These are phyloP conservation scores for Fomitopsis pinicola DNA, from an alignment of 1,284 basidiomycete species.

Conservation along the genomic window DNA sequence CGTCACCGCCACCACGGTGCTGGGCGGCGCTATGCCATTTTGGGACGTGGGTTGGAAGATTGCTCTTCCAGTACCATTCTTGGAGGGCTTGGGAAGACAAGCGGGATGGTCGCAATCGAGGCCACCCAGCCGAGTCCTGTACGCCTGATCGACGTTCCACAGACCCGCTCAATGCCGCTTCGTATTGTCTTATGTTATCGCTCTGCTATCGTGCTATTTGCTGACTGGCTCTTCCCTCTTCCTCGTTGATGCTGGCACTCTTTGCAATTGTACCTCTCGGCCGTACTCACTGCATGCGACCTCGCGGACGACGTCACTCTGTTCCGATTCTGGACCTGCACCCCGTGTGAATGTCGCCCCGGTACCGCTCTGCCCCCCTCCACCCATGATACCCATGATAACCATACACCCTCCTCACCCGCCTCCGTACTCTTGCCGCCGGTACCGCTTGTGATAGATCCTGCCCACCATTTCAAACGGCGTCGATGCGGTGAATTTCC, in stretches of 20 bases:
- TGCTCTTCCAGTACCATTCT: neutral
- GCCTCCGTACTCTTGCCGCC: neutral
- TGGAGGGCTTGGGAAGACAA: neutral
- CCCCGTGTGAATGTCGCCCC: neutral
- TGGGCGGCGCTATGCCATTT: neutral
- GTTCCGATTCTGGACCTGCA: neutral
- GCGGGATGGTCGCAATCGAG: neutral
- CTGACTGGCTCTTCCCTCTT: neutral
- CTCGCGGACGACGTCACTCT: neutral
- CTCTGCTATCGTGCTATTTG: neutral
- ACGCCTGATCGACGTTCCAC: neutral
- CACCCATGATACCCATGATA: neutral
- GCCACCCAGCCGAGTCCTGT: neutral
- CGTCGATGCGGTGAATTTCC: slow-evolving; percentile 87
- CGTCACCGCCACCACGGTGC: slow-evolving; percentile 1
- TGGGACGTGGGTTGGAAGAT: neutral
- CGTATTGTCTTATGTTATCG: neutral
- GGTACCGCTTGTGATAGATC: slow-evolving; percentile 47
- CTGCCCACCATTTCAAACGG: slow-evolving; percentile 82
- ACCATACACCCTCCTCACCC: neutral
- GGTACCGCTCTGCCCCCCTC: neutral
- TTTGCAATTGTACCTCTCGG: neutral
- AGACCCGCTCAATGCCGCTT: neutral
- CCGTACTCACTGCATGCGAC: neutral
- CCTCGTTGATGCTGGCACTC: neutral